Evolutionary conservation across 2,329 filamentous ascomycete genomes (phyloP).

Genomic region (Neurospora crassa): DNA sequence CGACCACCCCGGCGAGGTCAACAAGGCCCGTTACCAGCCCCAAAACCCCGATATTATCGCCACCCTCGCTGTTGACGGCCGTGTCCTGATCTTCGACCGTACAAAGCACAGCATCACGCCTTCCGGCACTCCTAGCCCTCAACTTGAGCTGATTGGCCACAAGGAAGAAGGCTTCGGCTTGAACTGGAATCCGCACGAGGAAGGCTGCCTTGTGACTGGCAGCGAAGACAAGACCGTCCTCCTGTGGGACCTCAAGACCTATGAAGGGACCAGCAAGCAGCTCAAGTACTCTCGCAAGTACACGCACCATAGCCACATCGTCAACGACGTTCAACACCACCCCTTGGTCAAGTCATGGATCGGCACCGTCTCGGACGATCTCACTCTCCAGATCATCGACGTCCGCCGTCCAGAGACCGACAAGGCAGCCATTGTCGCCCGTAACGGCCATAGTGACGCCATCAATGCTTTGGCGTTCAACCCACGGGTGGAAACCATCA

Average conservation of each 20-base stretch:
- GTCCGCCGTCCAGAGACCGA: slow-evolving; percentile 59
- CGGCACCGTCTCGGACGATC: slow-evolving; percentile 89
- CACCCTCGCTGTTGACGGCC: slow-evolving; percentile 79
- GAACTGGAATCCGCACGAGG: slow-evolving; percentile 79
- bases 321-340: slow-evolving; percentile 96
- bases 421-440: slow-evolving; percentile 58
- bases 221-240: slow-evolving; percentile 88
- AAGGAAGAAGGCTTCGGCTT: slow-evolving; percentile 84
- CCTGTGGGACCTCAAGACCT: slow-evolving; percentile 81
- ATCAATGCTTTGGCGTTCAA: slow-evolving; percentile 97
- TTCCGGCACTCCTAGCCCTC: slow-evolving; percentile 63
- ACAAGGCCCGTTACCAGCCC: slow-evolving; percentile 96
- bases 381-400: slow-evolving; percentile 87
- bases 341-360: slow-evolving; percentile 77
- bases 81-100: slow-evolving; percentile 87
- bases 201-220: slow-evolving; percentile 77
- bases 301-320: slow-evolving; percentile 79
- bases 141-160: slow-evolving; percentile 80
- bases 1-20: slow-evolving; percentile 91
- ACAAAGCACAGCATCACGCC: slow-evolving; percentile 83
- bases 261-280: slow-evolving; percentile 58
- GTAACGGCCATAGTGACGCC: slow-evolving; percentile 75
- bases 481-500: slow-evolving; percentile 75
- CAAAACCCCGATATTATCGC: slow-evolving; percentile 97
- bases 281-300: slow-evolving; percentile 67